These are phyloP conservation scores for Saksenaea oblongispora DNA, from an alignment of 371 early-diverging fungal genomes.

Conservation along the genomic window DNA sequence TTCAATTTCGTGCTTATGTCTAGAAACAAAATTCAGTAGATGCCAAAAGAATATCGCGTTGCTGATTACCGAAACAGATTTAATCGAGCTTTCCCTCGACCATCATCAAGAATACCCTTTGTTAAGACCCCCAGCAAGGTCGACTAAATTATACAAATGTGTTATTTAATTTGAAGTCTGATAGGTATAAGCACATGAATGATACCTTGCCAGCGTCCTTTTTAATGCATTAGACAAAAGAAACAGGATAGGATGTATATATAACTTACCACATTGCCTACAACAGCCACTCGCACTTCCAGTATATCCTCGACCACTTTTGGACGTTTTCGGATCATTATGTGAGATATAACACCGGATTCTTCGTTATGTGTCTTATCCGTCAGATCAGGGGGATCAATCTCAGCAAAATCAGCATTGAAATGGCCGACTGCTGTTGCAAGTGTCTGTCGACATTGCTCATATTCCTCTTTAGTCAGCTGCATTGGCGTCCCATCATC, in stretches of 20 bases:
- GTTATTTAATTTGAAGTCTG: background rate
- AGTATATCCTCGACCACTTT: slow-evolving; percentile 73
- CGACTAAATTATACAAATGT: slow-evolving; percentile 54
- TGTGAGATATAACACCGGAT: slow-evolving; percentile 41
- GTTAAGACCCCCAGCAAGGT: slow-evolving; percentile 91
- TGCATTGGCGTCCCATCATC: slow-evolving; percentile 78
- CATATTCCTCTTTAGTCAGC: slow-evolving; percentile 62
- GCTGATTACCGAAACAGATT: slow-evolving; percentile 70
- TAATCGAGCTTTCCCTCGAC: slow-evolving; percentile 89
- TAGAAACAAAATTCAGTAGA: slow-evolving; percentile 7
- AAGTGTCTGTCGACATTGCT: slow-evolving; percentile 49
- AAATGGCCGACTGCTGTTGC: slow-evolving; percentile 42
- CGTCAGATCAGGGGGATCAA: slow-evolving; percentile 48
- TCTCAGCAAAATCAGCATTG: slow-evolving; percentile 65
- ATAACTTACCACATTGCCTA: slow-evolving; percentile 81
- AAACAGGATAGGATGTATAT: background rate
- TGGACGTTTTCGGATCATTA: slow-evolving; percentile 73
- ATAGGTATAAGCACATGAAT: background rate
- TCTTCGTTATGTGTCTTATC: slow-evolving; percentile 1
- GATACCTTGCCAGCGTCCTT: slow-evolving; percentile 66
- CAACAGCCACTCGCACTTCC: slow-evolving; percentile 88
- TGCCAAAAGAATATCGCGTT: background rate
- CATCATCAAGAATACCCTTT: slow-evolving; percentile 88
- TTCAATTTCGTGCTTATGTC: slow-evolving; percentile 94
- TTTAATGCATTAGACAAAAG: background rate